Percentiles rank a stretch among this genome's conserved stretches.
Evolutionary conservation across 1,139 yeast genomes (phyloP).

Genomic region (Yamadazyma membranifaciens): DNA sequence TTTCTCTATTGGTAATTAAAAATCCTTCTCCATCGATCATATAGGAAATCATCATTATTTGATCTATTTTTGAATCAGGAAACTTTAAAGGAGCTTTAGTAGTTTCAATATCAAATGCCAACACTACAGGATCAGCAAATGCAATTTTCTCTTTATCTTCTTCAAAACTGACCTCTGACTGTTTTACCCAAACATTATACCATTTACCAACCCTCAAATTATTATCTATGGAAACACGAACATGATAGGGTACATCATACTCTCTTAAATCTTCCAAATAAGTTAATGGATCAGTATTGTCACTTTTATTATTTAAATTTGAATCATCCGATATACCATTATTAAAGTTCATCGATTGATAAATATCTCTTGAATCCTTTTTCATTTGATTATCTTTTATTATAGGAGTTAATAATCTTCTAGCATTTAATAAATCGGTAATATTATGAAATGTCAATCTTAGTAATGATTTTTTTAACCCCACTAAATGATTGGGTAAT

Average conservation of each 20-base stretch:
- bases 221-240: slow-evolving; percentile 87
- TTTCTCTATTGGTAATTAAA: slow-evolving; percentile 89
- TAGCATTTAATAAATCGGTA: slow-evolving; percentile 70
- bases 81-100: slow-evolving; percentile 95
- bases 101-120: slow-evolving; percentile 98
- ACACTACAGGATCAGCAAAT: slow-evolving; percentile 95
- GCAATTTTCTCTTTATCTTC: slow-evolving; percentile 78
- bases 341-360: slow-evolving; percentile 52
- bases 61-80: slow-evolving; percentile 92
- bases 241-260: slow-evolving; percentile 96
- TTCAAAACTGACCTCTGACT: slow-evolving; percentile 52
- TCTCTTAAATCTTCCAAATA: slow-evolving; percentile 81
- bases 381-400: slow-evolving; percentile 65
- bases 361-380: slow-evolving; percentile 68
- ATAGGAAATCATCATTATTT: slow-evolving; percentile 97
- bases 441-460: slow-evolving; percentile 75
- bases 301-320: slow-evolving; percentile 11
- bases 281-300: slow-evolving; percentile 57
- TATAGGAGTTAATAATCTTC: slow-evolving; percentile 67
- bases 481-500: slow-evolving; percentile 82
- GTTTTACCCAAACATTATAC: slow-evolving; percentile 76
- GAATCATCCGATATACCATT: slow-evolving; percentile 17
- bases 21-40: slow-evolving; percentile 99
- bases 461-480: slow-evolving; percentile 63
- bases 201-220: slow-evolving; percentile 91